Percentiles rank a stretch among this genome's conserved stretches.
These are phyloP conservation scores for Leccinum imitatum DNA, from an alignment of 768 basidiomycete species.

Conservation along the genomic window DNA sequence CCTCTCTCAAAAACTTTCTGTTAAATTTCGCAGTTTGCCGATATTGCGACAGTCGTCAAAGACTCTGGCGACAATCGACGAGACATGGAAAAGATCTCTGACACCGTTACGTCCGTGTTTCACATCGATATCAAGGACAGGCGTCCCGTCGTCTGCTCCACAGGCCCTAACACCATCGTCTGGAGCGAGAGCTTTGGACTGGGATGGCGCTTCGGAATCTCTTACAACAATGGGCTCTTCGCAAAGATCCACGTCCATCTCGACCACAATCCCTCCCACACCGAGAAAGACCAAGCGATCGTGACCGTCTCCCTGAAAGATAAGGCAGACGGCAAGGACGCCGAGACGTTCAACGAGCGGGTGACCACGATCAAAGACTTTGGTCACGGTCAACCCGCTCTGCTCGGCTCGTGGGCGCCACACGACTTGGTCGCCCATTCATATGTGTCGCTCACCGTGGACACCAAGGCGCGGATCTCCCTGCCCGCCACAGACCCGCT, in stretches of 20 bases:
- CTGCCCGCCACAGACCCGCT: conserved; percentile 15
- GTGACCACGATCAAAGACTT: conserved; percentile 22
- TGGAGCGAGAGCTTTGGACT: conserved; percentile 31
- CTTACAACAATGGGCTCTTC: conserved; percentile 25
- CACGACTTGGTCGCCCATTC: conserved; percentile 14
- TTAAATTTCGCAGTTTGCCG: not conserved
- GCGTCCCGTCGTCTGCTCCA: conserved; percentile 17
- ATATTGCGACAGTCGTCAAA: not conserved
- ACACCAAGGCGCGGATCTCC: conserved; percentile 17
- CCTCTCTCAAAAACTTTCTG: not conserved
- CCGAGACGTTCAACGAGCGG: conserved; percentile 12
- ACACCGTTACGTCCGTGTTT: conserved; percentile 26
- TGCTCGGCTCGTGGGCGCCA: conserved; percentile 25
- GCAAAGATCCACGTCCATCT: conserved; percentile 25
- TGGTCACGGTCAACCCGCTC: conserved; percentile 25
- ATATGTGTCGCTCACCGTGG: conserved; percentile 23
- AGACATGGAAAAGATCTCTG: conserved; percentile 26
- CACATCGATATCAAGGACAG: conserved; percentile 23
- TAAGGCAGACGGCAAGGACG: not conserved
- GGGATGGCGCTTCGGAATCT: conserved; percentile 29
- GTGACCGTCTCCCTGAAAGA: conserved; percentile 15
- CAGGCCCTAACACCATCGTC: conserved; percentile 3
- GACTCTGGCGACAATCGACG: not conserved
- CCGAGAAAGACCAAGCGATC: conserved; percentile 21
- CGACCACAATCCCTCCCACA: conserved; percentile 27